Evolutionary conservation across 164 flowering plant species (phyloP), one percentile per base, ranked within the genome.

Genomic region (Vitis rupestris): DNA sequence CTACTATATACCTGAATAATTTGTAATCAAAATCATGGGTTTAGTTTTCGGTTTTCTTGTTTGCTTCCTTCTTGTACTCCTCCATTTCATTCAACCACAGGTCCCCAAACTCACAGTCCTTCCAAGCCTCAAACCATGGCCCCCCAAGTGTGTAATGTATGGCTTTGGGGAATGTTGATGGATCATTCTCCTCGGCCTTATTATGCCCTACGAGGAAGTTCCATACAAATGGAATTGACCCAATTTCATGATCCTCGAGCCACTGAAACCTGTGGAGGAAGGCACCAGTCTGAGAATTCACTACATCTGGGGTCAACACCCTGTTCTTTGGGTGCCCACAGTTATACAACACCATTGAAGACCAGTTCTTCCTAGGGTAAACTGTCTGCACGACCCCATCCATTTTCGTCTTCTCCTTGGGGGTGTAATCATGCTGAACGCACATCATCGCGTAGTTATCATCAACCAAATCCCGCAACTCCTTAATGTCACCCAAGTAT

Each of bases 171-270:
- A 27, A 74, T 0, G 93, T 84, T 1, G 71, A 57, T 0, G 82
- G 79, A 65, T 92, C 93, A 23, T 77, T 82, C 68, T 87, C 88
- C 19, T 82, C 94, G 61, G 85, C 90, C 78, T 77, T 67, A 70
- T 94, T 90, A 72, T 94, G 97, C 9, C 99, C 99, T 44, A 89
- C 99, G n/a, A 94, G 88, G 61, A 94, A 94, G 64, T 94, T 94
- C 97, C 99, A 94, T 15, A 88, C 91, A 79, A 88, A 88, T 1
- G 97, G 97, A 16, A 94, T 67, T 0, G 85, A 79, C 44, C 99
- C 99, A 56, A 94, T 94, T 52, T 92, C 99, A 50, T 79, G 67
- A 82, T 94, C 99, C 29, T 91, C 90, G 15, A 94, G 83, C 99
- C 99, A 94, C 78, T 75, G 85, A 62, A 94, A 94, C 83, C 99